Evolutionary conservation across 257 asterid species (phyloP), one percentile per base, ranked within the genome.

Genomic region (Fraxinus quadrangulata): DNA sequence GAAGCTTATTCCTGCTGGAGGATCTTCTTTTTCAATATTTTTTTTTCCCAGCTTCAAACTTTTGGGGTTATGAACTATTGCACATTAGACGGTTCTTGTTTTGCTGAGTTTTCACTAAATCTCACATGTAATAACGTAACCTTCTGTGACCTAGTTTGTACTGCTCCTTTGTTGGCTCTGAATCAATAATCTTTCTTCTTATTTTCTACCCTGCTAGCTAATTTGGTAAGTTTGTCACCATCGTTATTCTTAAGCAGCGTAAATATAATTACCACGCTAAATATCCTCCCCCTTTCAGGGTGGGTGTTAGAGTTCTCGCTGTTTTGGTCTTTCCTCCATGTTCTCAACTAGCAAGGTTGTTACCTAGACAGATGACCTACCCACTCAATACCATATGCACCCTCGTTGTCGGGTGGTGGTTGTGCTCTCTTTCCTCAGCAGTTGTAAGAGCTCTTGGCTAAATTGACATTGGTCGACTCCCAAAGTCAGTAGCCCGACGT

Each of bases 1-100:
- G 13, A 30, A 21, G 75, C 39, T 67, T 33, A 40, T 47, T 65
- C 73, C 63, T 75, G 39, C 19, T 63, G 69, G 6, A 63, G 34
- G 30, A 5, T 63, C 67, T 59, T 56, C 13, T 56, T 63, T 9
- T 63, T 0, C 11, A 63, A 63, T 39, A 63, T 63, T 24, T 11
- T 63, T 63, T 61, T 23, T 2, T n/a, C 34, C 34, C 3, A 63
- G 17, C 69, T 23, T 63, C 69, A 12, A 24, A 26, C n/a, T 26
- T 5, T 63, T 1, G 16, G 19, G 36, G 6, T 24, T 63, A 23
- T 63, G 69, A 63, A 11, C 17, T 63, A 61, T 54, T 56, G 67
- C 28, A 56, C 67, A 19, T 56, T 21, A 59, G 67, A n/a, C 30
- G 23, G 31, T n/a, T 59, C 13, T 56, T 56, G 3, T 59, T 30